Conservation (phyloP, 495 filamentous ascomycete genomes). For the Podospora pseudopauciseta region DNA sequence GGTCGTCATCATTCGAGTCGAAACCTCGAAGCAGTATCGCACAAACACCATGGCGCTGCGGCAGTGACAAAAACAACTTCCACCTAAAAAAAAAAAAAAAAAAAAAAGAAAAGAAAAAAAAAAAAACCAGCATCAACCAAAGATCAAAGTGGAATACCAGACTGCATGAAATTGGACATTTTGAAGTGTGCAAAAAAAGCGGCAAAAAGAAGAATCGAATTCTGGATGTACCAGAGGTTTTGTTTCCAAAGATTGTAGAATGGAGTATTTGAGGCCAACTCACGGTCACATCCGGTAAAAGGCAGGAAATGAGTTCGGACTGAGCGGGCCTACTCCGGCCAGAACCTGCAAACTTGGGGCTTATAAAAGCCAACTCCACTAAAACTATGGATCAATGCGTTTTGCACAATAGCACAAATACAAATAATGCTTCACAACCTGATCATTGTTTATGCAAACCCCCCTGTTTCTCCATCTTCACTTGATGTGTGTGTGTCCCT, state of each 20-base stretch:
- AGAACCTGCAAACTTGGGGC: not conserved
- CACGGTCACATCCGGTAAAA: slow-evolving; percentile 43
- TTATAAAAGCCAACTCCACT: slow-evolving; percentile 18
- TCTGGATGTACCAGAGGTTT: slow-evolving; percentile 31
- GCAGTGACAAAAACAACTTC: not conserved
- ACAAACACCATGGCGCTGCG: not conserved
- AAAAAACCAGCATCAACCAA: not conserved
- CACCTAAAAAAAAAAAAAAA: not conserved
- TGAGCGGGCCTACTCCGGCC: slow-evolving; percentile 35
- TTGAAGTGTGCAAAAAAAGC: slow-evolving; percentile 10
- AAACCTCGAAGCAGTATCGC: too few species aligned
- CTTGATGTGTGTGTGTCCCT: too few species aligned
- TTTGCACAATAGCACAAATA: not conserved
- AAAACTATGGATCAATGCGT: too few species aligned
- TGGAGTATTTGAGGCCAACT: slow-evolving; percentile 39
- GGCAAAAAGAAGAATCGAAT: slow-evolving; percentile 31
- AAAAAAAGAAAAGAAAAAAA: not conserved
- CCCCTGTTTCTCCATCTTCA: too few species aligned
- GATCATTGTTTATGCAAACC: too few species aligned
- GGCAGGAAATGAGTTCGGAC: slow-evolving; percentile 40
- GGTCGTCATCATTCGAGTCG: too few species aligned
- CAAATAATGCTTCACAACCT: not conserved
- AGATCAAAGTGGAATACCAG: not conserved
- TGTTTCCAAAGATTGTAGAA: slow-evolving; percentile 36
- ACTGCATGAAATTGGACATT: not conserved